Evolutionary conservation across 805 yeast species (phyloP), one percentile per base, ranked within the genome.

Genomic region (Myxozyma mucilagina): DNA sequence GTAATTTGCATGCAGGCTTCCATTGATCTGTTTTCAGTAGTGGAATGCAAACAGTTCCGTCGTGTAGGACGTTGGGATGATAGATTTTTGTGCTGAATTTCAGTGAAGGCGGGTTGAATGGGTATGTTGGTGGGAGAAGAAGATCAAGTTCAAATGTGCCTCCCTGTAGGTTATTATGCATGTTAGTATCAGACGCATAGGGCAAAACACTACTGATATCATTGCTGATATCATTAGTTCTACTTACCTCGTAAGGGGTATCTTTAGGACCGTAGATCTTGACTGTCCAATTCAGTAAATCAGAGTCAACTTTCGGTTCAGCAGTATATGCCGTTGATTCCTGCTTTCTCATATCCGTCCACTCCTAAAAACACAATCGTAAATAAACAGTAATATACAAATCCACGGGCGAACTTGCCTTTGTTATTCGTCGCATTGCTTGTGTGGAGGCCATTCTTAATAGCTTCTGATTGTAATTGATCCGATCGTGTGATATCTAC

Each of bases 321-420:
- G 96, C 96, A 18, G 96, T 88, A 74, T 94, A 89, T 42, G 90
- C 86, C 65, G 94, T 86, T 71, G 96, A 94, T 67, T 94, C 93
- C 72, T 88, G 93, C 5, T 44, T 38, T 7, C 53, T 32, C 31
- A 66, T 58, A 18, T 66, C 68, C 8, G 59, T 53, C 49, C 58
- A 29, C 48, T 66, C 68, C 65, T 61, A 48, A 20, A 9, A 45
- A 14, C 5, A 18, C 14, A 13, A 31, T 24, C 29, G 29, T 24
- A 20, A 29, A 35, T 9, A 4, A 16, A 14, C 14, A 24, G 4
- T 24, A 24, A 24, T 4, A 24, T 24, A 24, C 29, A 24, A n/a
- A 31, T 14, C 8, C 14, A 35, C 14, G 36, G 14, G 14, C 8
- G 24, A 8, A 10, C 43, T 10, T 35, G 61, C 66, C 57, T 42